phyloP scores from a whole-genome alignment of 164 flowering plant genomes.

The Pachysandra terminalis region DNA sequence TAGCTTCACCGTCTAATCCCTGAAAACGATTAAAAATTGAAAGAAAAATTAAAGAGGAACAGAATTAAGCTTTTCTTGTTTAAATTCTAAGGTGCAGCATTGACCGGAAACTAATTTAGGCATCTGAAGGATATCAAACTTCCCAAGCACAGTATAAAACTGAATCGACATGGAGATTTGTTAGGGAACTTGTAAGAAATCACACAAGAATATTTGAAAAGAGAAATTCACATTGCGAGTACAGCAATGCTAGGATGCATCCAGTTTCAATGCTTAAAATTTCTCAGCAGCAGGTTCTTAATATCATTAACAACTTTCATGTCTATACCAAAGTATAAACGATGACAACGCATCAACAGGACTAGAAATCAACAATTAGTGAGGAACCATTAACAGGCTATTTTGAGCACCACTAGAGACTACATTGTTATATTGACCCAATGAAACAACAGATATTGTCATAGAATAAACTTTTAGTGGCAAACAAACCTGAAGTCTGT shows the following conservation, averaged over 20 bases:
- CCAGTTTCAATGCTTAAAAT: not conserved
- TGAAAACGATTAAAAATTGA: slow-evolving; percentile 17
- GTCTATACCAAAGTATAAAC: not conserved
- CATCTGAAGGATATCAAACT: not conserved
- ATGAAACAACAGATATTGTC: not conserved
- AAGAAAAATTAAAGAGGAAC: no score
- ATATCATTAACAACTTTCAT: no score
- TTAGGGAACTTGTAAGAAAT: not conserved
- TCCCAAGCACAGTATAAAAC: not conserved
- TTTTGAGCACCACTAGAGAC: not conserved
- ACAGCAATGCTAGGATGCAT: not conserved
- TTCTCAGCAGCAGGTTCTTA: not conserved
- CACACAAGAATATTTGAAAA: not conserved
- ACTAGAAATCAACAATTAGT: not conserved
- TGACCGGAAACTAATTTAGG: not conserved
- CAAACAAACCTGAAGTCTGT: slow-evolving; percentile 86
- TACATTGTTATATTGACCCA: not conserved
- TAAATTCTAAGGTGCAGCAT: not conserved
- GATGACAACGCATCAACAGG: not conserved
- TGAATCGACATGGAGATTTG: not conserved
- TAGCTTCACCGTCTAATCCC: slow-evolving; percentile 99
- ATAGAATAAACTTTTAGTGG: not conserved
- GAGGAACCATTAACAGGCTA: not conserved
- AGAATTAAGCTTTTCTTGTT: no score
- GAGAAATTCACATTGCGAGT: not conserved